These are phyloP conservation scores for Lentinula edodes DNA, from an alignment of 768 basidiomycete species.

Conservation along the genomic window DNA sequence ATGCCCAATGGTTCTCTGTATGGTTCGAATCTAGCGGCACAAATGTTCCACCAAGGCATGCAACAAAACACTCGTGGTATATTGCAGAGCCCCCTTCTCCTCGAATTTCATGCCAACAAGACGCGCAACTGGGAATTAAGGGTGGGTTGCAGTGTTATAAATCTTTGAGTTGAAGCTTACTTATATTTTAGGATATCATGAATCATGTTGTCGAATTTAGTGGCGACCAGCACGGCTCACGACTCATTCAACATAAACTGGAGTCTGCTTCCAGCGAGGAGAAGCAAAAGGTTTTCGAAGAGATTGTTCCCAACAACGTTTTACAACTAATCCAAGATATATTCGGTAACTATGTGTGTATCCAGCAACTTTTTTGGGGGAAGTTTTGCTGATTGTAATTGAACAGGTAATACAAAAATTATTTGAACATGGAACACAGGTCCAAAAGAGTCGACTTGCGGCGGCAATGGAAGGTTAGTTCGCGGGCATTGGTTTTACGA, in stretches of 20 bases:
- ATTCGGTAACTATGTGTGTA: conserved; percentile 90
- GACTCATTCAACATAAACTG: conserved; percentile 90
- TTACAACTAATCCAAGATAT: conserved; percentile 84
- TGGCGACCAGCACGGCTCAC: conserved; percentile 94
- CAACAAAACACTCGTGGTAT: conserved; percentile 42
- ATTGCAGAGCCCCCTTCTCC: conserved; percentile 67
- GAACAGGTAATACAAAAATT: conserved; percentile 86
- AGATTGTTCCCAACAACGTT: conserved; percentile 75
- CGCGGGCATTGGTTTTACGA: neutral
- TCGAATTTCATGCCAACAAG: conserved; percentile 82
- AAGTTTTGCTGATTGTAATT: neutral
- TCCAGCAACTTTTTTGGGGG: conserved; percentile 3
- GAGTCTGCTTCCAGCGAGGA: conserved; percentile 75
- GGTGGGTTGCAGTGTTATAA: conserved; percentile 33
- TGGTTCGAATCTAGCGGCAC: conserved; percentile 30
- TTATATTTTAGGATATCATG: conserved; percentile 62
- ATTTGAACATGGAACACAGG: conserved; percentile 78
- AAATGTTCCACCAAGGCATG: conserved; percentile 29
- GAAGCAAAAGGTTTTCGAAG: conserved; percentile 74
- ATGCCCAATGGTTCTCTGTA: conserved; percentile 40
- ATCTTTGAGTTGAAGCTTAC: neutral
- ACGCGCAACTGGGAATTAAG: conserved; percentile 75
- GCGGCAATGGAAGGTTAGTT: conserved; percentile 59
- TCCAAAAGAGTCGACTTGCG: conserved; percentile 67
- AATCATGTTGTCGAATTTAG: conserved; percentile 89